Evolutionary conservation across 768 basidiomycete species (phyloP).

Genomic region (Kwoniella botswanensis): DNA sequence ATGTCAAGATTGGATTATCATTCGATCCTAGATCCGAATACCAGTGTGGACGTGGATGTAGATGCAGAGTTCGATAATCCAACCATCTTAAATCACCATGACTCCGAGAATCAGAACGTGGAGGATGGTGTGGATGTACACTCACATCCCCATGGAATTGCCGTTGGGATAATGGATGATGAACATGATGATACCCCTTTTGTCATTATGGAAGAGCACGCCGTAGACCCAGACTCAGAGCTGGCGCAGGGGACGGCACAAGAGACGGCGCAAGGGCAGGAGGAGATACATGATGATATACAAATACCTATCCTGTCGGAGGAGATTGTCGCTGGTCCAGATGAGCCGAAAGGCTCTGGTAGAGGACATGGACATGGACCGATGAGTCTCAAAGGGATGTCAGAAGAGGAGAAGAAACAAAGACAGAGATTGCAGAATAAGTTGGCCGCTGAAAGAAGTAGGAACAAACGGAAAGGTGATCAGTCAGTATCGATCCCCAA

Average conservation of each 20-base stretch:
- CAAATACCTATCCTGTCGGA: too few species aligned
- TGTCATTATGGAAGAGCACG: slow-evolving; percentile 10
- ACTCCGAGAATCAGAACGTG: not conserved
- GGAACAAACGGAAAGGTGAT: slow-evolving; percentile 49
- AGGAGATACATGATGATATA: not conserved
- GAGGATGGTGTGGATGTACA: slow-evolving; percentile 1
- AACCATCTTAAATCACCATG: slow-evolving; percentile 3
- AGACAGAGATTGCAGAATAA: slow-evolving; percentile 49
- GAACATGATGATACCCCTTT: slow-evolving; percentile 21
- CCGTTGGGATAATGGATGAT: slow-evolving; percentile 6
- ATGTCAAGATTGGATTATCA: slow-evolving; percentile 18
- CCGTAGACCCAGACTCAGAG: not conserved
- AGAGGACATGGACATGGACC: not conserved
- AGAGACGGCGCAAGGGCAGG: not conserved
- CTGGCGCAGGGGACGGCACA: not conserved
- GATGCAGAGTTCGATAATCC: slow-evolving; percentile 15
- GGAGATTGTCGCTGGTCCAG: too few species aligned
- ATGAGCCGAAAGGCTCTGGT: not conserved
- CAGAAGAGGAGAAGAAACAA: slow-evolving; percentile 43
- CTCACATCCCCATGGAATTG: not conserved
- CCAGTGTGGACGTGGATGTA: slow-evolving; percentile 4
- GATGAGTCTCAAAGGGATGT: slow-evolving; percentile 21
- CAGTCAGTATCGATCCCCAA: slow-evolving; percentile 37
- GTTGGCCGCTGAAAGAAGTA: slow-evolving; percentile 51
- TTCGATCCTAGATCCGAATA: slow-evolving; percentile 8